Percentiles rank a stretch among this genome's conserved stretches.
These are phyloP conservation scores for Metarhizium robertsii DNA, from an alignment of 2,329 filamentous ascomycete species.

Conservation along the genomic window DNA sequence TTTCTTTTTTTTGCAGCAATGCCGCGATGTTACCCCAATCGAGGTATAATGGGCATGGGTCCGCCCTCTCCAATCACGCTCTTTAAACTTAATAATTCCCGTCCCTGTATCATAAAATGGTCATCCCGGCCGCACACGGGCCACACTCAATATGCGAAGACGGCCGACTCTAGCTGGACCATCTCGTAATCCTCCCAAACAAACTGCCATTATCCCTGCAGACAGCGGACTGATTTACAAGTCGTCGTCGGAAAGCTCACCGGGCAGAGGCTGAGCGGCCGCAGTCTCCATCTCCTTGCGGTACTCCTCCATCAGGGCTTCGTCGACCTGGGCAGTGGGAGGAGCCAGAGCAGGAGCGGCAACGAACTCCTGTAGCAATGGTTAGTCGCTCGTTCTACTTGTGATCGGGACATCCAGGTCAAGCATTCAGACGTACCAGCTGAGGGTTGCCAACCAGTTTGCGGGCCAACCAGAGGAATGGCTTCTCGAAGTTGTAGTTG, in stretches of 20 bases:
- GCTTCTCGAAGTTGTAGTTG: slow-evolving; percentile 99
- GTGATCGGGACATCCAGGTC: background rate
- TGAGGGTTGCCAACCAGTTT: slow-evolving; percentile 91
- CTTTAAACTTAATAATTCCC: slow-evolving; percentile 21
- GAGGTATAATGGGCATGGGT: slow-evolving; percentile 20
- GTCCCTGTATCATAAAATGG: slow-evolving; percentile 27
- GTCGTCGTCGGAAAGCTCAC: slow-evolving; percentile 78
- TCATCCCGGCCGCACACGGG: slow-evolving; percentile 24
- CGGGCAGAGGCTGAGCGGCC: slow-evolving; percentile 75
- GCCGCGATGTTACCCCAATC: slow-evolving; percentile 21
- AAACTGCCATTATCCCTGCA: background rate
- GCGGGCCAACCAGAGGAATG: slow-evolving; percentile 97
- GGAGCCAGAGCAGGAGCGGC: slow-evolving; percentile 91
- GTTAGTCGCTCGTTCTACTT: slow-evolving; percentile 15
- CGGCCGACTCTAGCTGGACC: slow-evolving; percentile 13
- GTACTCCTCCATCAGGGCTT: slow-evolving; percentile 72
- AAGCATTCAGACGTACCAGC: slow-evolving; percentile 10
- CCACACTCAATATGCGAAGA: slow-evolving; percentile 14
- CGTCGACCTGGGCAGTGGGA: slow-evolving; percentile 83
- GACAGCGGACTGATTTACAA: slow-evolving; percentile 35
- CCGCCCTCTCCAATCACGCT: slow-evolving; percentile 26
- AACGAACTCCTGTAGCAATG: slow-evolving; percentile 70
- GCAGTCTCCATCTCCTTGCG: slow-evolving; percentile 81
- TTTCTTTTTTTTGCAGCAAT: slow-evolving; percentile 16
- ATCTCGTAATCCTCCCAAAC: slow-evolving; percentile 15